Evolutionary conservation across 1,139 yeast species (phyloP).

Genomic region (Pichia sp.): DNA sequence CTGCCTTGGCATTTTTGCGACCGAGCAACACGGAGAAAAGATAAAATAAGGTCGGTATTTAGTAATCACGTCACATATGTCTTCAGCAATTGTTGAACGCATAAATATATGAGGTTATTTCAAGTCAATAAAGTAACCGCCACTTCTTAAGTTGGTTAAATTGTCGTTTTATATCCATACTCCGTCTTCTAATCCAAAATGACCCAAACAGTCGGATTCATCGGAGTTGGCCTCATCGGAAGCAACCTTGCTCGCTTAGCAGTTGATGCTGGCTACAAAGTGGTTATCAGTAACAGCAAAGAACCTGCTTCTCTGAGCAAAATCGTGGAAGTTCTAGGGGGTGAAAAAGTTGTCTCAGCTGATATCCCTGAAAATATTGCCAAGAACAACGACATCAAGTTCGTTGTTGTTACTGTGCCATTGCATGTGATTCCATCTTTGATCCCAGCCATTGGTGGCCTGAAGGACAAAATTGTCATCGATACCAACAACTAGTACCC

Average conservation of each 20-base stretch:
- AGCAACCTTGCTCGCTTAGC: not conserved
- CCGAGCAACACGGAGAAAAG: too few relatives aligned
- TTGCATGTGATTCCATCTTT: not conserved
- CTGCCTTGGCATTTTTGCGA: too few relatives aligned
- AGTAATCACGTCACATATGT: too few relatives aligned
- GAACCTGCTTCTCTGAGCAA: not conserved
- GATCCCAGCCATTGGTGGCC: not conserved
- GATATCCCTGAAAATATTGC: not conserved
- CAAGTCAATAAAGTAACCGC: too few relatives aligned
- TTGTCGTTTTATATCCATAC: too few relatives aligned
- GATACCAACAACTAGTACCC: not conserved
- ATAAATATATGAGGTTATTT: too few relatives aligned
- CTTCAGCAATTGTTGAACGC: too few relatives aligned
- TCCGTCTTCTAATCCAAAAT: not conserved
- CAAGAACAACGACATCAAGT: not conserved
- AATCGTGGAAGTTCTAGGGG: not conserved
- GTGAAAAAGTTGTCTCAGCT: not conserved
- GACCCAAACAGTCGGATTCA: not conserved
- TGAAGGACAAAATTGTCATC: not conserved
- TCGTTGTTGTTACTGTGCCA: not conserved
- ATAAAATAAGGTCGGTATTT: too few relatives aligned
- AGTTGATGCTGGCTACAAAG: not conserved
- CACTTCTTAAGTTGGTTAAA: too few relatives aligned
- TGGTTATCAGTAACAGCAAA: not conserved
- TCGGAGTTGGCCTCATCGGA: not conserved